phyloP scores from a whole-genome alignment of 2,329 filamentous ascomycete genomes.

The Alternaria novae-zelandiae region DNA sequence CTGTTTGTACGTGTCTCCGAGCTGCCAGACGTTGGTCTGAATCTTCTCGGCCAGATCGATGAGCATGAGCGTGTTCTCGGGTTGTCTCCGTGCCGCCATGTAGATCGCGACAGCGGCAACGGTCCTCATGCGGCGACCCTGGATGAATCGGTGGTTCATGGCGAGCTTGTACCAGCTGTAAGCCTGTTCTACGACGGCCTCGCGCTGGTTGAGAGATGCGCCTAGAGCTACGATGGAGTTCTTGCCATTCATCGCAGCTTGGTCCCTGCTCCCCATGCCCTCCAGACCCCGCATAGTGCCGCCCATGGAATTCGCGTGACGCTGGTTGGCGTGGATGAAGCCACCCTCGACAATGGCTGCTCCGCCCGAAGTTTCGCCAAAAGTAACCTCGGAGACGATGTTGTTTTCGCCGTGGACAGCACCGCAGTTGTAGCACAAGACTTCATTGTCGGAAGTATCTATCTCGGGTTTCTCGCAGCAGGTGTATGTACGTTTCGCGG shows the following conservation, averaged over 20 bases:
- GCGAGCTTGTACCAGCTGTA: conserved; percentile 53
- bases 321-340: conserved; percentile 85
- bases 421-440: conserved; percentile 78
- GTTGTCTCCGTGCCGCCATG: conserved; percentile 79
- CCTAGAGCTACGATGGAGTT: conserved; percentile 49
- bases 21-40: conserved; percentile 86
- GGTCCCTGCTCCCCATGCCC: conserved; percentile 63
- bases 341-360: conserved; percentile 90
- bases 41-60: conserved; percentile 92
- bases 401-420: conserved; percentile 83
- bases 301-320: conserved; percentile 70
- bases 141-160: conserved; percentile 65
- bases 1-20: conserved; percentile 88
- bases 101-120: conserved; percentile 93
- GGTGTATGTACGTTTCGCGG: conserved; percentile 18
- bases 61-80: conserved; percentile 84
- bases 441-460: conserved; percentile 24
- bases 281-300: conserved; percentile 54
- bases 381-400: conserved; percentile 90
- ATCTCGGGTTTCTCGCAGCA: conserved; percentile 41
- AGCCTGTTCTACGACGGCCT: conserved; percentile 48
- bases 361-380: conserved; percentile 85
- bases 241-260: conserved; percentile 66
- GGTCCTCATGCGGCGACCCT: conserved; percentile 79
- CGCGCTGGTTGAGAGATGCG: conserved; percentile 47